Evolutionary conservation across 805 yeast species (phyloP).

Genomic region (Nakazawaea peltata): DNA sequence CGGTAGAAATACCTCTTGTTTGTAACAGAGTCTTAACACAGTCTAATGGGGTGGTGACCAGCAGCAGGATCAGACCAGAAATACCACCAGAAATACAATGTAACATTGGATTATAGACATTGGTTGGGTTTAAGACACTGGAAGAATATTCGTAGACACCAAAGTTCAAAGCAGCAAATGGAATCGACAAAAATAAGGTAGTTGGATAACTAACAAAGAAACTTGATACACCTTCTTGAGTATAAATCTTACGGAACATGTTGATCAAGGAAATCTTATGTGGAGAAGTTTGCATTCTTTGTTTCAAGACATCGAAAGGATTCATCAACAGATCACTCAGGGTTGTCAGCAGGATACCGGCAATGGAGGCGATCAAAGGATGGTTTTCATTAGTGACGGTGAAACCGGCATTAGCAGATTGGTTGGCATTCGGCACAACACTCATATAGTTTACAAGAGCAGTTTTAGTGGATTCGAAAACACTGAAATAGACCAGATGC

Average conservation of each 20-base stretch:
- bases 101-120: constrained; percentile 75
- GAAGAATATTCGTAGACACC: constrained; percentile 84
- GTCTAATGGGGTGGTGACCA: constrained; percentile 89
- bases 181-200: constrained; percentile 83
- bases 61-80: constrained; percentile 94
- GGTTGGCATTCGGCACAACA: constrained; percentile 26
- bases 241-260: constrained; percentile 31
- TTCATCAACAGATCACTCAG: constrained; percentile 95
- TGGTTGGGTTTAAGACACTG: constrained; percentile 70
- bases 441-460: constrained; percentile 30
- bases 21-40: constrained; percentile 89
- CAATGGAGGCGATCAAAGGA: constrained; percentile 74
- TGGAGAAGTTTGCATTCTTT: constrained; percentile 72
- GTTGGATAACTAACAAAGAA: constrained; percentile 93
- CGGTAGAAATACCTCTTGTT: constrained; percentile 56
- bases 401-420: constrained; percentile 18
- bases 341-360: constrained; percentile 90
- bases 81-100: constrained; percentile 92
- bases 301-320: constrained; percentile 93
- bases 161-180: constrained; percentile 91
- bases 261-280: constrained; percentile 13
- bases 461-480: constrained; percentile 76
- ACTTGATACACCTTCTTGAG: constrained; percentile 63
- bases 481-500: constrained; percentile 94
- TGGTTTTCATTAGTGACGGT: constrained; percentile 59